Base-by-base conservation (phyloP, 2,329 filamentous ascomycete species). In the Spiromastix sp. region DNA sequence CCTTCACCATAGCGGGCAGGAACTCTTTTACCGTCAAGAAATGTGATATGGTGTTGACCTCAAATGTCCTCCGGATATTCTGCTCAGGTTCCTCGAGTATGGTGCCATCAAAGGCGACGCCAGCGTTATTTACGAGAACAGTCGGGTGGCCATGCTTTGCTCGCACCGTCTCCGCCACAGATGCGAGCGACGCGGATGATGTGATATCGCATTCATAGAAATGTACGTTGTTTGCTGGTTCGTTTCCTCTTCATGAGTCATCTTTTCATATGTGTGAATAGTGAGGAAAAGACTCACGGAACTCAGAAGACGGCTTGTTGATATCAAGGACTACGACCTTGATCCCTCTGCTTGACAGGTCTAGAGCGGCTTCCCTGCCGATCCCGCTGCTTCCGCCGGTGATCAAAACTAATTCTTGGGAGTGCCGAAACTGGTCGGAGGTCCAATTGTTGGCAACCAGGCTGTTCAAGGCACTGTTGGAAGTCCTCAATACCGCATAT, bases 21-120 rank as follows among this genome's bases (percentile, higher is more conserved):
- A 73, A 72, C 42, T 69, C 67, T 34, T 64, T 60, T 7, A 69
- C 61, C 38, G 61, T 67, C 38, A 62, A 60, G 51, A 64, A 72
- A 46, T 72, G 68, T 13, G 63, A 57, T 30, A 73, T 55, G 6
- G 64, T 56, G 51, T 73, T 73, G 37, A 72, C 66, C 38, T 68
- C 64, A 43, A 72, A 71, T 5, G 68, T 66, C 40, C 61, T 61
- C 9, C 60, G 54, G 27, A 72, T 59, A 16, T 61, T 54, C 13
- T 51, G 48, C 42, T 67, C 63, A 5, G 55, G 54, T 32, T 63
- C 60, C 2, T 65, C 55, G 2, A 73, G 55, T 35, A 74, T 67
- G 1, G 62, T 60, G 13, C 64, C 60, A 13, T 59, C 61, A n/a
- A 54, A 45, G 2, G 59, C 64, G 11, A 74, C 64, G 7, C 66